Percentiles rank a stretch among this genome's conserved stretches.
Evolutionary conservation across 495 filamentous ascomycete species (phyloP).

Genomic region (Trichocladium uniseriatum): DNA sequence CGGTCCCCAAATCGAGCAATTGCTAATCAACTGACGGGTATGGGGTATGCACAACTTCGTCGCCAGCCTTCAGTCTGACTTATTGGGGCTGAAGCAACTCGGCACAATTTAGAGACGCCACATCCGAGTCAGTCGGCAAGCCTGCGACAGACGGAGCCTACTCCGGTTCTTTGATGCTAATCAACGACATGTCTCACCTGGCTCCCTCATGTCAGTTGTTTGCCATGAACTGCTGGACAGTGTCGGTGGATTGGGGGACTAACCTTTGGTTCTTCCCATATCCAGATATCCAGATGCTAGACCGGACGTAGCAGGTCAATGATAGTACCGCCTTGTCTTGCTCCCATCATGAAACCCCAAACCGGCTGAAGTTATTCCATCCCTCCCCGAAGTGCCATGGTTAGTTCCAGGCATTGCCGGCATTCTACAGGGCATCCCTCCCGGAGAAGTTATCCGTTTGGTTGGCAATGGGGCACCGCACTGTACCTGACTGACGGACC

Average conservation of each 20-base stretch:
- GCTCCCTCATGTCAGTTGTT: not conserved
- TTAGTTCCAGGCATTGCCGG: conserved; percentile 3
- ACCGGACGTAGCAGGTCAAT: conserved; percentile 6
- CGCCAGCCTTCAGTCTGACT: too few relatives aligned
- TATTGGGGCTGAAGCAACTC: too few relatives aligned
- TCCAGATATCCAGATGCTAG: too few relatives aligned
- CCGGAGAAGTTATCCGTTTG: conserved; percentile 19
- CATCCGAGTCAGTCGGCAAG: too few relatives aligned
- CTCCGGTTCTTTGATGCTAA: too few relatives aligned
- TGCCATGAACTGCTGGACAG: conserved; percentile 7
- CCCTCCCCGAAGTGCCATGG: not conserved
- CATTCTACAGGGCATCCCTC: conserved; percentile 12
- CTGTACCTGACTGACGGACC: not conserved
- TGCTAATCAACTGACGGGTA: too few relatives aligned
- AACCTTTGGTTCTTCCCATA: conserved; percentile 1
- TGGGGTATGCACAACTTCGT: too few relatives aligned
- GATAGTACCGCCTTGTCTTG: conserved; percentile 11
- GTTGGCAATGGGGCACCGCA: conserved; percentile 13
- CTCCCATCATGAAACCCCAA: conserved; percentile 6
- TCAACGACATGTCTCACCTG: too few relatives aligned
- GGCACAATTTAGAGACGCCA: too few relatives aligned
- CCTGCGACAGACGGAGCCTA: too few relatives aligned
- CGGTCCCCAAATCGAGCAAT: too few relatives aligned
- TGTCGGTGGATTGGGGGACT: not conserved
- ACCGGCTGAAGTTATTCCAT: not conserved